Evolutionary conservation across 345 rosid genomes (phyloP), one percentile per base, ranked within the genome.

Genomic region (Arabis hirsuta): DNA sequence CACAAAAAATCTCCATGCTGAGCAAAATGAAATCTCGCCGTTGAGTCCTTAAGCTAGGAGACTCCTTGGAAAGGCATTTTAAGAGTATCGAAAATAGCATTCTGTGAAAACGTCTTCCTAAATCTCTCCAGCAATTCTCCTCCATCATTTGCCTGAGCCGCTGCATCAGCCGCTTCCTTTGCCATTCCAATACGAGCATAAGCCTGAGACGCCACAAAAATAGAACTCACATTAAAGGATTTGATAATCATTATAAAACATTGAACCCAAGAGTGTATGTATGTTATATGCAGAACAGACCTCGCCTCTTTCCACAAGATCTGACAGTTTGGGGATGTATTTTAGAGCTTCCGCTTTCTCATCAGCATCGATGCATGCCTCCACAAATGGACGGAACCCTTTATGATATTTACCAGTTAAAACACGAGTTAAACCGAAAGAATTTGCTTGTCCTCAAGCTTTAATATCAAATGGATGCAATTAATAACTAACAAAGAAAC

Each of bases 111-210:
- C 20, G 96, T 95, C 74, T 81, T 71, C 75, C 83, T 88, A 80
- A 95, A 75, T 78, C 96, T 84, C 53, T 90, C 96, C 29, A 95
- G 88, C 83, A 95, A 81, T 78, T 91, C 99, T 80, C 96, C 99
- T 81, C 96, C 96, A 71, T 95, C 97, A 75, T 89, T 88, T 31
- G 97, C 93, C 71, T 88, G 97, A 66, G 95, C 87, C 10, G 99
- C 99, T 66, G 96, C 96, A 74, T 91, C 97, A 12, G 96, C 98
- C 12, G 98, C 97, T 83, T 95, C 99, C 81, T 95, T 91, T 3
- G 96, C 97, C 97, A 95, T 91, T 65, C 94, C 99, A 53, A 95
- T 86, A 74, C 91, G 87, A 73, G 97, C 96, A 75, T 84, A 95
- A 41, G 96, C 88, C 99, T 95, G 80, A 48, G 12, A 55, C n/a